A percentile compares a stretch with the other conserved stretches of the same genome.
These are phyloP conservation scores for Fusarium sp. DNA, from an alignment of 2,329 filamentous ascomycete species.

Conservation along the genomic window DNA sequence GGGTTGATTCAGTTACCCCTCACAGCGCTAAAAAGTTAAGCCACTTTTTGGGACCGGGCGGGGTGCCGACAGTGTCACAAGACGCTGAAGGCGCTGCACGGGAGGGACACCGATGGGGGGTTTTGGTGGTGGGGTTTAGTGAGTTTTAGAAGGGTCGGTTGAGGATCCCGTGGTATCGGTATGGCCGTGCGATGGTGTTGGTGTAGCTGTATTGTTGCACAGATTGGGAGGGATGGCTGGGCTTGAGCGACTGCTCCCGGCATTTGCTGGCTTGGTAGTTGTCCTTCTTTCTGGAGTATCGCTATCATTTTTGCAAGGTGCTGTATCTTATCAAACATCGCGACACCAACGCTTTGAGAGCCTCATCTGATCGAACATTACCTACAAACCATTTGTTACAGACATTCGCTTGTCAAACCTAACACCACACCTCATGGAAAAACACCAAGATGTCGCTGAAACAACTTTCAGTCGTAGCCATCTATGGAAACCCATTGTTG, in stretches of 20 bases:
- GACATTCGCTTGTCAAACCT: rapidly evolving
- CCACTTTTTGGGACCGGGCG: conserved; percentile 7
- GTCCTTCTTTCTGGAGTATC: not conserved
- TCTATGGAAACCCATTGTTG: conserved; percentile 32
- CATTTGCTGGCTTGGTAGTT: not conserved
- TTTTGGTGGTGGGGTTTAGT: not conserved
- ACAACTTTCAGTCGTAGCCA: not conserved
- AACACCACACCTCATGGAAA: conserved; percentile 11
- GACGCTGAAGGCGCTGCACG: not conserved
- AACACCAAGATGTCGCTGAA: conserved; percentile 16
- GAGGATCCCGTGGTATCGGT: conserved; percentile 8
- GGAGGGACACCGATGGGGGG: not conserved
- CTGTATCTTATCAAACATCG: not conserved
- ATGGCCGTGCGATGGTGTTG: not conserved
- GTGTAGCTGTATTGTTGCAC: not conserved
- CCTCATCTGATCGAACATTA: no score
- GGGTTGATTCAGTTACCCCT: conserved; percentile 11
- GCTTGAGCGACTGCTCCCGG: not conserved
- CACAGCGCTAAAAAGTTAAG: not conserved
- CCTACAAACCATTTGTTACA: not conserved
- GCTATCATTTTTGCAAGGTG: not conserved
- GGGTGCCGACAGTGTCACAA: conserved; percentile 21
- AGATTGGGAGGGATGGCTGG: not conserved
- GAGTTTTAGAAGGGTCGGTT: not conserved
- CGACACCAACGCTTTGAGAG: not conserved